A percentile compares a stretch with the other conserved stretches of the same genome.
Conservation (phyloP, 495 filamentous ascomycete genomes). For the Lasiosphaeris hirsuta region DNA sequence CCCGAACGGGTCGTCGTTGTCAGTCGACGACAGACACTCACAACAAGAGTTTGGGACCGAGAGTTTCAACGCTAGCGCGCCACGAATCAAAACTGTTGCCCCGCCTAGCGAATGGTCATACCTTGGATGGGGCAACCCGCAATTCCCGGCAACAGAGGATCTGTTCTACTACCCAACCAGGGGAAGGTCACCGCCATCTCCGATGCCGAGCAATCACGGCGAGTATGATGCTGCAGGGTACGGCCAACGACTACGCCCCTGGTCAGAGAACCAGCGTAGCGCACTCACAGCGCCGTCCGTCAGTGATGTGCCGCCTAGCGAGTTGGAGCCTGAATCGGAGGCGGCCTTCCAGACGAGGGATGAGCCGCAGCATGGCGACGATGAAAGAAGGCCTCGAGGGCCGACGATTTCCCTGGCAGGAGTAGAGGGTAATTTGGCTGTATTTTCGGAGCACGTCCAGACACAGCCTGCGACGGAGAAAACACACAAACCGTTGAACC, state of each 20-base stretch:
- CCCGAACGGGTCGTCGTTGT: constrained; percentile 25
- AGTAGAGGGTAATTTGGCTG: too few relatives aligned
- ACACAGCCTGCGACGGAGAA: too few relatives aligned
- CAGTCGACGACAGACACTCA: constrained; percentile 33
- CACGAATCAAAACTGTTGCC: constrained; percentile 30
- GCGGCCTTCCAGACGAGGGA: neutral
- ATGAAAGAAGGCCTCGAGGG: too few relatives aligned
- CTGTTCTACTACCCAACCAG: constrained; percentile 37
- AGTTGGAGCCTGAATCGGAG: constrained; percentile 6
- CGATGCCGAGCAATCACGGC: constrained; percentile 38
- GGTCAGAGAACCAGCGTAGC: constrained; percentile 23
- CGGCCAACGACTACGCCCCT: constrained; percentile 21
- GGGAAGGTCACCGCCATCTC: constrained; percentile 46
- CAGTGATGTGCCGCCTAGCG: constrained; percentile 23
- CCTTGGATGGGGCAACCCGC: constrained; percentile 16
- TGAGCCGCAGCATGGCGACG: neutral
- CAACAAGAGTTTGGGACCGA: constrained; percentile 31
- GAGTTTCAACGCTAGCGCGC: constrained; percentile 21
- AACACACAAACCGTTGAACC: too few relatives aligned
- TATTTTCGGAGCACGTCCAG: too few relatives aligned
- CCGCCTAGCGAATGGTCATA: constrained; percentile 35
- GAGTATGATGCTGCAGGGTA: constrained; percentile 22
- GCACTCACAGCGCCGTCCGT: constrained; percentile 22
- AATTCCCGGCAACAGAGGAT: constrained; percentile 26
- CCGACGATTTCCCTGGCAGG: too few relatives aligned